Base-by-base conservation (phyloP, 352 stramenopile species). In the Globisporangium heterothallicum region DNA sequence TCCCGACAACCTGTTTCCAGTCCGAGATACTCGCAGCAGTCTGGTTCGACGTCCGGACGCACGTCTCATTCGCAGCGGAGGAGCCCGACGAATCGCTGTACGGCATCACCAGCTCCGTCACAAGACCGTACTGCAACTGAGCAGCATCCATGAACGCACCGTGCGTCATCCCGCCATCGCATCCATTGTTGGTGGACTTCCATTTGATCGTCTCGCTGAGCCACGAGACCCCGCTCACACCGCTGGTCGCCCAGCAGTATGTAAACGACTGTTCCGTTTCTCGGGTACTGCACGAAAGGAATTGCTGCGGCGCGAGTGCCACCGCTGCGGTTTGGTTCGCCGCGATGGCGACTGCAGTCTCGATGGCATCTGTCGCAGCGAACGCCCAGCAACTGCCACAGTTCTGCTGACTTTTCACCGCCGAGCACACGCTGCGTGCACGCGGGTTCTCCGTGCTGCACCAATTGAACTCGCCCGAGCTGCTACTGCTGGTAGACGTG, bases 351-450 rank as follows among this genome's bases (percentile, higher is more conserved):
- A 92, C 80, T 0, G 80, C 80, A 16, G 80, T 88, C 53, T 92
- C 80, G 29, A 92, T 92, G 21, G 79, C 71, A 59, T 92, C 80
- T 1, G 78, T 70, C 1, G 80, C 80, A 13, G 78, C 80, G 29
- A 92, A 92, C 2, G 80, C 76, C 80, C 80, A 92, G 58, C 80
- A 92, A 54, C 74, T 87, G n/a, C 80, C 80, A 49, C 80, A 92
- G 45, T 84, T 86, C 34, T 85, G 64, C 56, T 92, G 80, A 48
- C 80, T 89, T 63, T 92, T 92, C n/a, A 89, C 73, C 8, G 66
- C 70, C 32, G 78, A 75, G 51, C 80, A 92, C 32, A 92, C 75
- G 49, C 63, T 87, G 51, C 71, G 73, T 32, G 58, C 64, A 41
- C 84, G 65, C 6, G 80, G 72, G 61, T 92, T 92, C 43, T 78